A percentile compares a stretch with the other conserved stretches of the same genome.
Conservation (phyloP, 192 early-diverging fungal species). For the Coemansia sp. region DNA sequence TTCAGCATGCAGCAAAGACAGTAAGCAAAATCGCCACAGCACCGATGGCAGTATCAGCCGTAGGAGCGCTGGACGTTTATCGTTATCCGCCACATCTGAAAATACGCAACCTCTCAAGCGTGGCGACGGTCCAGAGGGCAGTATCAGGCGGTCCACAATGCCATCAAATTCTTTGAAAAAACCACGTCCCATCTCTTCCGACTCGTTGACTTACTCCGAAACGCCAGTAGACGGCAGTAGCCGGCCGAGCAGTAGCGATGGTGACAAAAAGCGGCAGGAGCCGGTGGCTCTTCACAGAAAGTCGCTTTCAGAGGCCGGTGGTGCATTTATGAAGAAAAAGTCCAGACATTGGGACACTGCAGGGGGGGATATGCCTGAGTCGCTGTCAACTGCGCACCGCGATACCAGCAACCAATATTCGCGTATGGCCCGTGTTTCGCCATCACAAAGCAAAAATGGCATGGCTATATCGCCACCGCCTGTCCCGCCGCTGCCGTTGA, state of each 20-base stretch:
- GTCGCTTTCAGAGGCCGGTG: conserved; percentile 18
- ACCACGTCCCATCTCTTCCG: conserved; percentile 29
- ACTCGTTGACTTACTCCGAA: conserved; percentile 34
- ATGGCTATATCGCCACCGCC: conserved; percentile 15
- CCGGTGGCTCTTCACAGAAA: conserved; percentile 10
- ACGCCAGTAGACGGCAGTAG: conserved; percentile 31
- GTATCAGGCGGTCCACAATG: conserved; percentile 10
- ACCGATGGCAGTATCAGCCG: not conserved
- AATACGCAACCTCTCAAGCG: conserved; percentile 4
- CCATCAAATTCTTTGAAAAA: conserved; percentile 16
- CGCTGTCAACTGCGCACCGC: conserved; percentile 8
- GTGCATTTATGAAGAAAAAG: conserved; percentile 15
- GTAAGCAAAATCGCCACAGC: conserved; percentile 6
- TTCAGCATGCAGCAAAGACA: conserved; percentile 5
- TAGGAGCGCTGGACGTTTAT: conserved; percentile 10
- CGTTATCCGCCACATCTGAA: not conserved
- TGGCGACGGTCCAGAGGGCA: conserved; percentile 4
- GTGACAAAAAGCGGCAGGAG: not conserved
- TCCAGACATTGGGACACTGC: not conserved
- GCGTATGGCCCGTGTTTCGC: too few species aligned
- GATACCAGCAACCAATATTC: not conserved
- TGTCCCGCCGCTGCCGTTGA: conserved; percentile 40
- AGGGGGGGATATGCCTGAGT: not conserved
- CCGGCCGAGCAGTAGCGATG: conserved; percentile 28
- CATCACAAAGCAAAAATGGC: not conserved